Evolutionary conservation across 805 yeast species (phyloP).

Genomic region (Ogataea naganishii): DNA sequence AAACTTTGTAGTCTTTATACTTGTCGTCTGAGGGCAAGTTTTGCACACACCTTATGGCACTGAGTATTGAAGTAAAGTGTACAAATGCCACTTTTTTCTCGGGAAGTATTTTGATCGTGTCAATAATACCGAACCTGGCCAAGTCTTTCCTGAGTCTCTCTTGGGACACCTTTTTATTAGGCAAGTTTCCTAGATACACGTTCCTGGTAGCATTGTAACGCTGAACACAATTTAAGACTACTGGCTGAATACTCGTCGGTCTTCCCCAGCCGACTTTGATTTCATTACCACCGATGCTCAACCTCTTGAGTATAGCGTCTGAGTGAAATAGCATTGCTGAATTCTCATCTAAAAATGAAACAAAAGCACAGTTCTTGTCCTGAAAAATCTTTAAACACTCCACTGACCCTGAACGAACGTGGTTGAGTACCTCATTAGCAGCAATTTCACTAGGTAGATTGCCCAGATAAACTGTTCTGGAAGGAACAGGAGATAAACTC

Average conservation of each 20-base stretch:
- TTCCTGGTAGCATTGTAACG: conserved; percentile 90
- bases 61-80: conserved; percentile 77
- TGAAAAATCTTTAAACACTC: conserved; percentile 77
- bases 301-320: conserved; percentile 79
- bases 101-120: conserved; percentile 67
- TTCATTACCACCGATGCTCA: conserved; percentile 73
- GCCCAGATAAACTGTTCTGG: conserved; percentile 86
- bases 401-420: conserved; percentile 83
- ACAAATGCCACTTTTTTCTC: conserved; percentile 86
- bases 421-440: conserved; percentile 76
- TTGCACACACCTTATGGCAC: conserved; percentile 83
- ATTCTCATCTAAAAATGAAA: conserved; percentile 82
- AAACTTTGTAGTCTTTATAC: conserved; percentile 71
- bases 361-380: conserved; percentile 79
- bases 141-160: conserved; percentile 61
- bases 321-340: conserved; percentile 88
- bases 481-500: conserved; percentile 25
- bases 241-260: conserved; percentile 62
- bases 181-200: conserved; percentile 78
- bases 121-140: conserved; percentile 71
- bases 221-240: conserved; percentile 67
- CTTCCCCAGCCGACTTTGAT: conserved; percentile 93
- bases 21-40: conserved; percentile 59
- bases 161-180: conserved; percentile 51
- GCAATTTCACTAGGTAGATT: conserved; percentile 78